Base-by-base conservation (phyloP, 257 asterid species). In the Perilla frutescens region DNA sequence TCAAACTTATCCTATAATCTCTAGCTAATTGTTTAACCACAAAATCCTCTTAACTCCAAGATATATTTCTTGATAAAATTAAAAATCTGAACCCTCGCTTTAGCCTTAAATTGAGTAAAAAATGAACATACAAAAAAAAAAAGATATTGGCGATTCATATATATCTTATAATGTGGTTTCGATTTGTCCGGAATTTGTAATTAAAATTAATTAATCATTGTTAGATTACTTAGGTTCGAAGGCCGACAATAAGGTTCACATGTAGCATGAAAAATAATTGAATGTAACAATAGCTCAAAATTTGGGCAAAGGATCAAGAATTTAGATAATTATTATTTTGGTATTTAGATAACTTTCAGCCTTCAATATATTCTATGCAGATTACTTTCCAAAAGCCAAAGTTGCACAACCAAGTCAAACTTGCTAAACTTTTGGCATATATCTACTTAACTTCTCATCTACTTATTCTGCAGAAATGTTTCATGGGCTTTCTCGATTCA, bases 301-400 rank as follows among this genome's bases (percentile, higher is more conserved):
- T 80, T 82, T 79, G 82, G 81, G 89, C 90, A 87, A 87, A 85
- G 96, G 85, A 89, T 89, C 89, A 80, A 70, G 34, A 29, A 69
- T 63, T 66, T 51, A 62, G 64, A 62, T 76, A 47, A 62, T 69
- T 50, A 36, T 63, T 15, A 47, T 56, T 40, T 67, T 39, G 65
- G 13, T 45, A 50, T 55, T 64, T 64, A 14, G 39, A 58, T 53
- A 58, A 44, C 43, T 81, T 87, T 87, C 76, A 67, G 76, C 72
- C 74, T 65, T 62, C 65, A 55, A 80, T 78, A 37, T 20, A 60
- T 77, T 48, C 34, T 36, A 34, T 36, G 14, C 44, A 40, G 32
- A 7, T 29, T 77, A 79, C 85, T 86, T 84, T 86, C 72, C 83
- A 75, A 87, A 87, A 87, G 88, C 77, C 84, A 81, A 87, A 83